These are phyloP conservation scores for Kwoniella sp. DNA, from an alignment of 768 basidiomycete genomes.

Conservation along the genomic window DNA sequence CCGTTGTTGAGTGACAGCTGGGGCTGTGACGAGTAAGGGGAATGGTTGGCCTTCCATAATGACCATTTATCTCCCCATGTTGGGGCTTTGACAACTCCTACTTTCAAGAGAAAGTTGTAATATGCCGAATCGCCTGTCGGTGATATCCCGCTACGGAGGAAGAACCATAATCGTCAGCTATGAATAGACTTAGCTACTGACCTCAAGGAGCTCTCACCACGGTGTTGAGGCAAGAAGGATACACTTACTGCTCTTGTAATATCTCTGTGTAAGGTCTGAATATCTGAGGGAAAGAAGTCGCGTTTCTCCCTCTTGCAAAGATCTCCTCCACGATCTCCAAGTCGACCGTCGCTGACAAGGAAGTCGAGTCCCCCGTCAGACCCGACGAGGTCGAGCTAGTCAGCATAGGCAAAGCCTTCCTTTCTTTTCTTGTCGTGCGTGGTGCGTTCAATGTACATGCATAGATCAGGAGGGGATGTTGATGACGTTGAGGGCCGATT, in stretches of 20 bases:
- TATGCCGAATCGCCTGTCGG: conserved; percentile 42
- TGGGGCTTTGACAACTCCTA: conserved; percentile 44
- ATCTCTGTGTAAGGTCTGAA: conserved; percentile 44
- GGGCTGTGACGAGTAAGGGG: background rate
- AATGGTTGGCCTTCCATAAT: conserved; percentile 33
- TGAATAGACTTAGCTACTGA: no score
- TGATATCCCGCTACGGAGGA: conserved; percentile 45
- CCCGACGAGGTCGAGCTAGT: conserved; percentile 17
- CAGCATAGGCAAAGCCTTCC: background rate
- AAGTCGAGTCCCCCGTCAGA: conserved; percentile 22
- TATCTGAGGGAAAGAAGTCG: conserved; percentile 47
- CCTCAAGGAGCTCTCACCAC: no score
- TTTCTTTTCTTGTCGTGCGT: background rate
- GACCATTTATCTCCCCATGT: conserved; percentile 53
- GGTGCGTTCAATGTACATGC: background rate
- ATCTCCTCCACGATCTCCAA: conserved; percentile 45
- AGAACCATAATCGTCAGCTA: no score
- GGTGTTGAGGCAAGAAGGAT: no score
- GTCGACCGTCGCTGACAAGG: conserved; percentile 33
- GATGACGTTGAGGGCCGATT: no score
- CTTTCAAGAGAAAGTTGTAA: conserved; percentile 49
- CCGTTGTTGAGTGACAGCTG: background rate
- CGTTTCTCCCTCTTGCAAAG: conserved; percentile 36
- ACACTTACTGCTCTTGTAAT: conserved; percentile 40
- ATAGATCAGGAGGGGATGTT: no score